These are phyloP conservation scores for Cadophora sp. DNA, from an alignment of 2,329 filamentous ascomycete genomes.

Conservation along the genomic window DNA sequence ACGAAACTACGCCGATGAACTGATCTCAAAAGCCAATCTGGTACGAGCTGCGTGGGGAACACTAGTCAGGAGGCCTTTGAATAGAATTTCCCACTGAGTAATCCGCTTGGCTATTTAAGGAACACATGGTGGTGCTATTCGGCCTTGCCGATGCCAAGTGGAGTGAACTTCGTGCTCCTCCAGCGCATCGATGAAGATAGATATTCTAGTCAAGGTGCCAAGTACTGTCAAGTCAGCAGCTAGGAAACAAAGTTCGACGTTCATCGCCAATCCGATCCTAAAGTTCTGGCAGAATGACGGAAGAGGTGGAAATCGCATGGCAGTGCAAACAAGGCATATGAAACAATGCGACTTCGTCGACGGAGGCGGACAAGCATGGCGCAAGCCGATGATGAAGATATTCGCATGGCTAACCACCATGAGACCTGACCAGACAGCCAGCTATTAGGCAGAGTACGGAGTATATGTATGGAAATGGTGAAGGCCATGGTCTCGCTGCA, in stretches of 20 bases:
- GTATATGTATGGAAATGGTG: background rate
- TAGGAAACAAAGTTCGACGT: background rate
- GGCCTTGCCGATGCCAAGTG: constrained; percentile 2
- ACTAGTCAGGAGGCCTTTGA: background rate
- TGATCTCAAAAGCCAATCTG: no score
- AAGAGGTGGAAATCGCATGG: background rate
- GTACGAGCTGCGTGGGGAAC: no score
- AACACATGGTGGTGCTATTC: background rate
- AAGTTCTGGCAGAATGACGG: constrained; percentile 8
- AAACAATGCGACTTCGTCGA: background rate
- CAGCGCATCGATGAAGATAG: background rate
- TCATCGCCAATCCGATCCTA: background rate
- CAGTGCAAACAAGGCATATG: constrained; percentile 4
- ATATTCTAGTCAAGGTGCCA: background rate
- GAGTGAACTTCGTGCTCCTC: background rate
- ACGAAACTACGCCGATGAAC: no score
- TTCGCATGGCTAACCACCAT: constrained; percentile 4
- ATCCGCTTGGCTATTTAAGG: background rate
- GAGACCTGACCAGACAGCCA: background rate
- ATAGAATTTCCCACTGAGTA: background rate
- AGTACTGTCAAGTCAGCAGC: background rate
- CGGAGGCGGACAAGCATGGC: background rate
- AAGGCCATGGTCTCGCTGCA: background rate
- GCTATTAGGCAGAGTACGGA: background rate
- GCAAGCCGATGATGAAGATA: background rate